Conservation (phyloP, 208 protist species). For the Histomonas meleagridis region DNA sequence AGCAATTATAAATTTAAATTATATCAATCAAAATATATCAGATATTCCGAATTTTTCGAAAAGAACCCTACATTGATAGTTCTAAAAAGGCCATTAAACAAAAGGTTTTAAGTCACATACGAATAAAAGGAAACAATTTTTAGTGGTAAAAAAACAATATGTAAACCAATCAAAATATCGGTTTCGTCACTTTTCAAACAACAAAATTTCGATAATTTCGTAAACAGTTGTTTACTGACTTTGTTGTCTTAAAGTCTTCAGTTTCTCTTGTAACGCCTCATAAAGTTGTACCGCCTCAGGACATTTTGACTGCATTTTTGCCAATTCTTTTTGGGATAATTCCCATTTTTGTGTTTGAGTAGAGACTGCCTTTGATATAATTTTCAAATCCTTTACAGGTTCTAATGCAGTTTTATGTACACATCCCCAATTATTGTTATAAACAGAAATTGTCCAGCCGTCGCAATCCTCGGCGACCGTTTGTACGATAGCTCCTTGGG, state of each 20-base stretch:
- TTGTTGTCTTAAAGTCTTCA: not conserved
- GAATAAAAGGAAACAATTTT: no score
- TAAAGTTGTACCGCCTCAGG: not conserved
- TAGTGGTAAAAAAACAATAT: no score
- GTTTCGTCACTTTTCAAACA: no score
- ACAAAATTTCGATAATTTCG: no score
- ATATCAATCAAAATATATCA: no score
- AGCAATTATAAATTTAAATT: no score
- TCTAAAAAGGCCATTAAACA: no score
- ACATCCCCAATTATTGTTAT: not conserved
- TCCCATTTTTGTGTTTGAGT: not conserved
- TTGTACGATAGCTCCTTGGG: not conserved
- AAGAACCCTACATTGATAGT: no score
- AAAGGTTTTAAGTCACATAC: no score
- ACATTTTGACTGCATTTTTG: not conserved
- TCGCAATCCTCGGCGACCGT: not conserved
- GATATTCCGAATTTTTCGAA: no score
- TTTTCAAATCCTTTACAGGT: not conserved
- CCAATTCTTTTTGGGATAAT: not conserved
- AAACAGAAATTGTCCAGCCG: not conserved
- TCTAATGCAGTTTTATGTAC: not conserved
- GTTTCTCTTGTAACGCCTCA: not conserved
- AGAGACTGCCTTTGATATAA: not conserved
- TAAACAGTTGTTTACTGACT: no score
- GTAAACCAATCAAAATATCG: no score